Percentiles rank a stretch among this genome's conserved stretches.
Conservation (phyloP, 2,329 filamentous ascomycete genomes). For the Tolypocladium tropicale region DNA sequence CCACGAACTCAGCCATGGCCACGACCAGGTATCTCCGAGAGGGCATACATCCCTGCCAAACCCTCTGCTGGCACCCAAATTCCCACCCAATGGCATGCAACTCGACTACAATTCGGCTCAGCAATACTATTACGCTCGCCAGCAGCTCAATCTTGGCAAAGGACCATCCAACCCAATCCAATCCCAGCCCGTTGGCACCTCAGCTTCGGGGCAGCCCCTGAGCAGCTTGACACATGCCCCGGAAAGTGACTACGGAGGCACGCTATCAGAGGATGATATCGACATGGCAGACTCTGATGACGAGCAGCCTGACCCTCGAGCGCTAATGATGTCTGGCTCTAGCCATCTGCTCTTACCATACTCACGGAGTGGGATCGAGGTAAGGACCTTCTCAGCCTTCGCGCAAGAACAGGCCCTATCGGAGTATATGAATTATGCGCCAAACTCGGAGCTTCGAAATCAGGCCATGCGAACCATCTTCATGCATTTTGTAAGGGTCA, state of each 20-base stretch:
- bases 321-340: conserved; percentile 20
- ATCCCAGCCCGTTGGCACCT: background rate
- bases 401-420: conserved; percentile 43
- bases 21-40: conserved; percentile 1
- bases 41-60: conserved; percentile 9
- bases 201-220: background rate
- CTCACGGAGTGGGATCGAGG: conserved; percentile 26
- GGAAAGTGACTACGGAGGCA: conserved; percentile 1
- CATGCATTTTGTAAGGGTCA: conserved; percentile 84
- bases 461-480: conserved; percentile 74
- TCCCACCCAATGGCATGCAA: conserved; percentile 1
- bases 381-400: conserved; percentile 39
- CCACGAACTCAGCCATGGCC: background rate
- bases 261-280: conserved; percentile 42
- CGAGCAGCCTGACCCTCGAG: conserved; percentile 31
- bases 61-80: conserved; percentile 7
- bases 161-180: background rate
- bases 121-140: background rate
- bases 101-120: background rate
- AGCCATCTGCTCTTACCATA: conserved; percentile 24
- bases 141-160: background rate
- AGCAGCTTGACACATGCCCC: background rate
- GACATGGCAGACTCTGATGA: conserved; percentile 53
- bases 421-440: conserved; percentile 55
- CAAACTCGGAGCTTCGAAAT: conserved; percentile 67